A percentile compares a stretch with the other conserved stretches of the same genome.
Conservation (phyloP, 495 filamentous ascomycete genomes). For the Lineolata rhizophorae region DNA sequence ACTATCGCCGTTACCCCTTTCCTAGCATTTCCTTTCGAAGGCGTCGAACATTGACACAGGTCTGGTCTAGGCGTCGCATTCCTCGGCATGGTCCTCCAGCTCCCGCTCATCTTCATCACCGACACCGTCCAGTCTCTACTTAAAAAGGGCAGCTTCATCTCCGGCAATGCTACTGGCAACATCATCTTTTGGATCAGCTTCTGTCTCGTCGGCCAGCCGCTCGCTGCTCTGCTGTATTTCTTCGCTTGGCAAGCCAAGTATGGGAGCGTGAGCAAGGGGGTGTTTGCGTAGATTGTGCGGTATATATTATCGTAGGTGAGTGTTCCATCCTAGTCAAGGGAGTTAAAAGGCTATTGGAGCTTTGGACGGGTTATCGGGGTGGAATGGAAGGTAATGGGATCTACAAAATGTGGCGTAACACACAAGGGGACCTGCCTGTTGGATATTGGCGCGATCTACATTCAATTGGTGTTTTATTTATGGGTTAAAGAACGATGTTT, state of each 20-base stretch:
- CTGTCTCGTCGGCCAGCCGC: slow-evolving; percentile 78
- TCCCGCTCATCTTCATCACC: slow-evolving; percentile 71
- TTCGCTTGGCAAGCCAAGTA: slow-evolving; percentile 98
- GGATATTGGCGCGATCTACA: no score
- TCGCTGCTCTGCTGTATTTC: slow-evolving; percentile 79
- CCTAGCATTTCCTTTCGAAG: background rate
- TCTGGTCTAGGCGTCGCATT: slow-evolving; percentile 65
- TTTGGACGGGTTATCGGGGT: no score
- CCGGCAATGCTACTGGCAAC: slow-evolving; percentile 64
- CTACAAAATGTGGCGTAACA: no score
- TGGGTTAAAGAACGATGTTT: no score
- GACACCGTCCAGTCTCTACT: slow-evolving; percentile 50
- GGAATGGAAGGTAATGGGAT: no score
- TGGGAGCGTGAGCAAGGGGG: slow-evolving; percentile 45
- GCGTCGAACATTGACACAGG: no score
- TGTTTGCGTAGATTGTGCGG: no score
- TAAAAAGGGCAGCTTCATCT: slow-evolving; percentile 47
- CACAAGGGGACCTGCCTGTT: no score
- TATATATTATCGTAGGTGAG: no score
- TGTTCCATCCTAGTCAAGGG: no score
- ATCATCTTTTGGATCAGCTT: slow-evolving; percentile 91
- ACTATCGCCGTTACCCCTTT: background rate
- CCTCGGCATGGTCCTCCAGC: slow-evolving; percentile 76
- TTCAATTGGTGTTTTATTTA: no score
- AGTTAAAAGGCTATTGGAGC: no score